A percentile compares a stretch with the other conserved stretches of the same genome.
Conservation (phyloP, 108 stramenopile species). For the Nitzschia inconspicua region DNA sequence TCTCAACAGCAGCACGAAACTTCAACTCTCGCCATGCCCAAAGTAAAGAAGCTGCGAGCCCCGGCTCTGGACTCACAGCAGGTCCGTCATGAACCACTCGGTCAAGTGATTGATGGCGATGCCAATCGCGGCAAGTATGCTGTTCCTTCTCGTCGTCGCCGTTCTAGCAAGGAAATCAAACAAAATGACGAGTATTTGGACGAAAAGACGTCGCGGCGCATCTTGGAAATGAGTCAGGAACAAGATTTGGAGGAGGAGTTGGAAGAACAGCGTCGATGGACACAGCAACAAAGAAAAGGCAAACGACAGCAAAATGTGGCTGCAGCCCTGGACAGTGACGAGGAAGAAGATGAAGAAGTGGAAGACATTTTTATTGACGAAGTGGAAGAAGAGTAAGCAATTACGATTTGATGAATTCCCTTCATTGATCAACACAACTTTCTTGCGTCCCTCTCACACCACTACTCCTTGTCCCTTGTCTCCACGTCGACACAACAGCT, state of each 20-base stretch:
- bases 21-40: slow-evolving; percentile 58
- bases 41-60: slow-evolving; percentile 51
- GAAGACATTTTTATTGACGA: slow-evolving; percentile 54
- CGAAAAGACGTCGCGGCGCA: slow-evolving; percentile 50
- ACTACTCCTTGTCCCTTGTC: neutral
- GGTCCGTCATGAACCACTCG: slow-evolving; percentile 77
- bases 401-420: neutral
- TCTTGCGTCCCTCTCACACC: neutral
- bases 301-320: slow-evolving; percentile 13
- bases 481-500: no score
- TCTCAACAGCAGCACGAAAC: no score
- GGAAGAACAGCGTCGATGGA: slow-evolving; percentile 41
- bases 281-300: slow-evolving; percentile 2
- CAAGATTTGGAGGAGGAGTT: slow-evolving; percentile 65
- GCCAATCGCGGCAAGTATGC: slow-evolving; percentile 66
- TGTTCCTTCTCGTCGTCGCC: slow-evolving; percentile 32
- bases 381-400: slow-evolving; percentile 68
- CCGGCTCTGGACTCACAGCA: slow-evolving; percentile 32
- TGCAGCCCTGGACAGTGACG: slow-evolving; percentile 36
- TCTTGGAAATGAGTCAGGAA: slow-evolving; percentile 62
- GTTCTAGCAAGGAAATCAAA: slow-evolving; percentile 13
- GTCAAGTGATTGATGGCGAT: slow-evolving; percentile 81
- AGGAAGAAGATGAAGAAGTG: slow-evolving; percentile 65
- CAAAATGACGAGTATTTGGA: slow-evolving; percentile 54
- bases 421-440: neutral